A percentile compares a stretch with the other conserved stretches of the same genome.
Conservation (phyloP, 345 rosid genomes). For the Noccaea bulbosa region DNA sequence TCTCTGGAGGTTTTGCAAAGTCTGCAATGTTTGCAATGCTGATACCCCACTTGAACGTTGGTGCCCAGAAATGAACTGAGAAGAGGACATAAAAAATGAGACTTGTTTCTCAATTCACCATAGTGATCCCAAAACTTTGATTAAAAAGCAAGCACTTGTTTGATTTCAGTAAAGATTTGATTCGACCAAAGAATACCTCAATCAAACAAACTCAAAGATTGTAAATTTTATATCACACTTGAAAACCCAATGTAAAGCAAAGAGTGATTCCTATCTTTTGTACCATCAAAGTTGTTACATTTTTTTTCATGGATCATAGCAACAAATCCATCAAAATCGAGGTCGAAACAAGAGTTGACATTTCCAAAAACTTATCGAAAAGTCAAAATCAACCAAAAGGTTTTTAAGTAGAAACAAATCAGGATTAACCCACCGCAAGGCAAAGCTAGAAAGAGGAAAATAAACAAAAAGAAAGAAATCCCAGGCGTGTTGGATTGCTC, state of each 20-base stretch:
- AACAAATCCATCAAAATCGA: not conserved
- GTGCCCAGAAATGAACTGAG: conserved; percentile 82
- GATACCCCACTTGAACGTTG: conserved; percentile 60
- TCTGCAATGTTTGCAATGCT: conserved; percentile 59
- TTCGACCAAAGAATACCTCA: no score
- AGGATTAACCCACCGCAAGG: not conserved
- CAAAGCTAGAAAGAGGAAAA: not conserved
- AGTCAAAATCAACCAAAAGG: conserved; percentile 23
- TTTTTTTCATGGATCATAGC: not conserved
- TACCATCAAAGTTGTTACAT: conserved; percentile 1
- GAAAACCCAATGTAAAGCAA: not conserved
- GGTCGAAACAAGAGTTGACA: not conserved
- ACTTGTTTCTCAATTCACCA: not conserved
- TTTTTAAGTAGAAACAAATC: not conserved
- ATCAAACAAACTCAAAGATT: no score
- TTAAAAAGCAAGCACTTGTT: not conserved
- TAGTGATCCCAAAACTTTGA: not conserved
- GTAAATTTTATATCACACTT: not conserved
- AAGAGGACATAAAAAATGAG: not conserved
- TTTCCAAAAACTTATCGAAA: not conserved
- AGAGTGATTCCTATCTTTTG: not conserved
- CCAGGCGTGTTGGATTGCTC: not conserved
- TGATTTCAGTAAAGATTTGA: not conserved
- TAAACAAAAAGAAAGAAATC: not conserved
- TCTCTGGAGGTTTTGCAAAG: conserved; percentile 57